Evolutionary conservation across 257 asterid genomes (phyloP), one percentile per base, ranked within the genome.

Genomic region (Cordia subcordata): DNA sequence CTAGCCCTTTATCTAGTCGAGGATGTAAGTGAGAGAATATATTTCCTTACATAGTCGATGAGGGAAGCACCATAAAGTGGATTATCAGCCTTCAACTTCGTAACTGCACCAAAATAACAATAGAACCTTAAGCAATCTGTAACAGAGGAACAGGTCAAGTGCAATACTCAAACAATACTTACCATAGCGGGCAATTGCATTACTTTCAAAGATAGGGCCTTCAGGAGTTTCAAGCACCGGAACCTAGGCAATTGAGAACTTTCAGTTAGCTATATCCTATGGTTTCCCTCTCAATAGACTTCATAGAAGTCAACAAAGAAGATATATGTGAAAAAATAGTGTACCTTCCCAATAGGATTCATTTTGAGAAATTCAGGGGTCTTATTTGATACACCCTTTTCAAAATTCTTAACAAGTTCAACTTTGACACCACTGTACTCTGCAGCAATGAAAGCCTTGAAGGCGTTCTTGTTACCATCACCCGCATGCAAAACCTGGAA

Each of bases 211-310:
- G 17, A 91, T 32, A 0, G 90, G 54, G 11, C 98, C 96, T n/a
- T 88, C 95, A 4, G 98, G 96, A 1, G 96, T 91, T 76, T 91
- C 92, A 39, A 91, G 96, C 64, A 85, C 96, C 22, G 98, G 96
- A 49, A 91, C 67, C 97, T 90, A 62, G 64, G 72, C 57, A 23
- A 33, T 70, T 18, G 11, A 67, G 42, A 14, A 50, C 33, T 14
- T 66, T 21, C n/a, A 27, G 9, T 8, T 8, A 46, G 65, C 54
- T 61, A 39, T 63, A 55, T 39, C 19, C 16, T 14, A 21, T 8
- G 17, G 49, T 27, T 27, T 27, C 35, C 35, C 35, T 27, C 17
- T 47, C 16, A 46, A 4, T 3, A 4, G 53, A 47, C n/a, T 4
- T 18, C 19, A n/a, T 0, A 5, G 3, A 47, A 14, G 21, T 18